phyloP scores from a whole-genome alignment of 306 rosid species.

The Vachellia collinsii region DNA sequence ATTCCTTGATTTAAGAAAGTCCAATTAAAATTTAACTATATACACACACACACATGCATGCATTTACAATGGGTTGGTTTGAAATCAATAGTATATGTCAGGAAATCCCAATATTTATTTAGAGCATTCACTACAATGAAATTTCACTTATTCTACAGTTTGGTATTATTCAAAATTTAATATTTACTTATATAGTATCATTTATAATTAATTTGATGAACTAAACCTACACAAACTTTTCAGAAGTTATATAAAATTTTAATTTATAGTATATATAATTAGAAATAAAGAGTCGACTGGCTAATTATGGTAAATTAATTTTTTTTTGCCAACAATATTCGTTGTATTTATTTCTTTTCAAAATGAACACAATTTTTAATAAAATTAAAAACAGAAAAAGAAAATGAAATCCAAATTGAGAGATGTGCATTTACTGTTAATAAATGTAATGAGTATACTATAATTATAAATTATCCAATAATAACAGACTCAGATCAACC shows the following conservation, averaged over 20 bases:
- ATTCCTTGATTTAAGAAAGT: too few relatives aligned
- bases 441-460: too few relatives aligned
- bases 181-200: neutral
- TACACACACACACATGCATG: neutral
- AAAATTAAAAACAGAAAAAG: neutral
- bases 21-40: neutral
- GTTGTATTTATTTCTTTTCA: too few relatives aligned
- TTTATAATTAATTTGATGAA: neutral
- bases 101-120: neutral
- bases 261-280: neutral
- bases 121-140: neutral
- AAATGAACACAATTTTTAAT: too few relatives aligned
- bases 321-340: too few relatives aligned
- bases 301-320: too few relatives aligned
- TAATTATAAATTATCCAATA: too few relatives aligned
- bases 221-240: neutral
- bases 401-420: neutral
- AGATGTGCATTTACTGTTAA: neutral
- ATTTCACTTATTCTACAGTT: neutral
- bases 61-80: neutral
- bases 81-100: neutral
- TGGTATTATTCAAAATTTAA: neutral
- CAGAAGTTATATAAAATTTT: slow-evolving; percentile 4
- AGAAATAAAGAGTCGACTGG: too few relatives aligned
- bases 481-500: too few relatives aligned